phyloP scores from a whole-genome alignment of 768 basidiomycete species.

The Kondoa subrosea region DNA sequence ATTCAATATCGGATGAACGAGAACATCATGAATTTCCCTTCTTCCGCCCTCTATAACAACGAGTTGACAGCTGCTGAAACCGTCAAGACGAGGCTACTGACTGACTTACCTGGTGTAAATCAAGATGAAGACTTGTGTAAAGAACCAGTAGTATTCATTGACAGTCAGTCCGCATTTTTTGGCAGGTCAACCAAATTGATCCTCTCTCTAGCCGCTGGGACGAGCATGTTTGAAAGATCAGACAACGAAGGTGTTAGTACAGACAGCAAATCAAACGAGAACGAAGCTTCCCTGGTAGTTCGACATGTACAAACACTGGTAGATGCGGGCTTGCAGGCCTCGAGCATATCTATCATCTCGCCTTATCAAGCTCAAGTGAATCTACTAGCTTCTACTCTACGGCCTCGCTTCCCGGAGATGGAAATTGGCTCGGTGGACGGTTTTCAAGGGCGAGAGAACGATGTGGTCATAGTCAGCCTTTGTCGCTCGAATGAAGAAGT shows the following conservation, averaged over 20 bases:
- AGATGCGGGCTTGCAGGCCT: slow-evolving; percentile 44
- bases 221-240: slow-evolving; percentile 46
- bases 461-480: slow-evolving; percentile 78
- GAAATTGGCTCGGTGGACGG: slow-evolving; percentile 94
- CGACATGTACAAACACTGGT: slow-evolving; percentile 67
- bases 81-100: slow-evolving; percentile 36
- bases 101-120: slow-evolving; percentile 33
- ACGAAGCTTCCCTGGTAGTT: slow-evolving; percentile 72
- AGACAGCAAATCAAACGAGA: slow-evolving; percentile 82
- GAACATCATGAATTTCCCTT: slow-evolving; percentile 27
- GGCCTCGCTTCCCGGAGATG: slow-evolving; percentile 43
- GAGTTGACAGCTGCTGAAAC: slow-evolving; percentile 17
- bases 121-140: slow-evolving; percentile 57
- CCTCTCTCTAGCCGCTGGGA: slow-evolving; percentile 21
- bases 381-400: slow-evolving; percentile 57
- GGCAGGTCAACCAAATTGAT: background rate
- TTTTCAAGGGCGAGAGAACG: slow-evolving; percentile 92
- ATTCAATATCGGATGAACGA: slow-evolving; percentile 52
- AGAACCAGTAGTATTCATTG: slow-evolving; percentile 76
- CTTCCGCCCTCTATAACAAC: slow-evolving; percentile 18
- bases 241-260: slow-evolving; percentile 38
- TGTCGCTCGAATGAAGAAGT: slow-evolving; percentile 71
- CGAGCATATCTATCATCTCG: slow-evolving; percentile 71
- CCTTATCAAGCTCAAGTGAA: slow-evolving; percentile 95
- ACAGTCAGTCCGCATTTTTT: slow-evolving; percentile 37